phyloP scores from a whole-genome alignment of 768 basidiomycete genomes.

The Rhizopogon roseolus region DNA sequence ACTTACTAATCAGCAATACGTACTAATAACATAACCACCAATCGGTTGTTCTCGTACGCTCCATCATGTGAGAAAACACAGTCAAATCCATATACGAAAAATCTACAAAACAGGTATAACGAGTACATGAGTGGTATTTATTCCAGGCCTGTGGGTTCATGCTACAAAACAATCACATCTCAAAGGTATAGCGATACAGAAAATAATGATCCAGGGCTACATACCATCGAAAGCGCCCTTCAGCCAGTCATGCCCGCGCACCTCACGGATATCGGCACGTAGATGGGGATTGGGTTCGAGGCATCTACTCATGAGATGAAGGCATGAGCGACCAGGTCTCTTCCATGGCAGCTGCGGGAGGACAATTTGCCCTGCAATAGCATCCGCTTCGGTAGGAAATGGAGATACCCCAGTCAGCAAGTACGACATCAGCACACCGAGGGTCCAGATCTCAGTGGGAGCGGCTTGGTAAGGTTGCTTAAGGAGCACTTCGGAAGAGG shows the following conservation, averaged over 20 bases:
- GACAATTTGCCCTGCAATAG: constrained; percentile 60
- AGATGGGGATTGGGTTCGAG: constrained; percentile 78
- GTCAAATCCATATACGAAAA: background rate
- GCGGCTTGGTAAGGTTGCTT: constrained; percentile 88
- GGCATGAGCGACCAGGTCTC: constrained; percentile 41
- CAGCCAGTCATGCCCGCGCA: constrained; percentile 85
- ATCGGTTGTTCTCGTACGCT: too few relatives aligned
- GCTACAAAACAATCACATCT: background rate
- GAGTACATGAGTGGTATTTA: background rate
- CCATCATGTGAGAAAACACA: background rate
- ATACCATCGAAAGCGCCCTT: constrained; percentile 16
- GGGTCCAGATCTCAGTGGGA: constrained; percentile 94
- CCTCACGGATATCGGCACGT: constrained; percentile 77
- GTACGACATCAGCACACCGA: constrained; percentile 92
- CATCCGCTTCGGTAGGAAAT: constrained; percentile 83
- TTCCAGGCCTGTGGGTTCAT: background rate
- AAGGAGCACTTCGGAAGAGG: constrained; percentile 88
- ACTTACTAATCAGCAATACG: too few relatives aligned
- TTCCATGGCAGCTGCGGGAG: constrained; percentile 37
- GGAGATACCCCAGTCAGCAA: constrained; percentile 90
- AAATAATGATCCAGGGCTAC: constrained; percentile 6
- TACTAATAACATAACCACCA: too few relatives aligned
- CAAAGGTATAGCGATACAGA: background rate
- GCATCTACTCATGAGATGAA: constrained; percentile 70
- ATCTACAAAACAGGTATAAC: background rate